These are phyloP conservation scores for Chimonanthus praecox DNA, from an alignment of 164 flowering plant genomes.

Conservation along the genomic window DNA sequence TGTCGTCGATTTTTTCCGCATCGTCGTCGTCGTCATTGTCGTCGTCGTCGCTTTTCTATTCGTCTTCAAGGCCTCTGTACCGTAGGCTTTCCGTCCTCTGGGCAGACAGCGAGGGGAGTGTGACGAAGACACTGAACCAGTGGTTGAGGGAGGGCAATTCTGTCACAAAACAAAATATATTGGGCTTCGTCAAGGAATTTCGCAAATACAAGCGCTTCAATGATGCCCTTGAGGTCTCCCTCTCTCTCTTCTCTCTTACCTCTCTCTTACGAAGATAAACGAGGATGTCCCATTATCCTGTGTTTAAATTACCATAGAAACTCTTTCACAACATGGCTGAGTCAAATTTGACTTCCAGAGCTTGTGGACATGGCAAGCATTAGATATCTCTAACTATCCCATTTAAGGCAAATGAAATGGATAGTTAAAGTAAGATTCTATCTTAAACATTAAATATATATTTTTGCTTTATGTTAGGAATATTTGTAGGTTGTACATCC, in stretches of 20 bases:
- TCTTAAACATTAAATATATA: too few species aligned
- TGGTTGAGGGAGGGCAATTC: conserved; percentile 35
- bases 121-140: conserved; percentile 28
- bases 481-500: too few species aligned
- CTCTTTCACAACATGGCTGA: too few species aligned
- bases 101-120: conserved; percentile 25
- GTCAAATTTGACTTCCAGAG: too few species aligned
- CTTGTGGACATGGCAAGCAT: too few species aligned
- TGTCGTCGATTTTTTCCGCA: background rate
- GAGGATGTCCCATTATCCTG: background rate
- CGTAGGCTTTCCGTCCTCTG: conserved; percentile 34
- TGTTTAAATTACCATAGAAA: background rate
- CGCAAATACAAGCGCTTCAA: conserved; percentile 35
- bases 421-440: too few species aligned
- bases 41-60: background rate
- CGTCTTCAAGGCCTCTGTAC: conserved; percentile 19
- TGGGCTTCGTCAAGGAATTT: conserved; percentile 36
- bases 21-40: background rate
- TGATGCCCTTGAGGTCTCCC: conserved; percentile 56
- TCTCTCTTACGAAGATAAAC: background rate
- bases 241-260: background rate
- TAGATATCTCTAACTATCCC: too few species aligned
- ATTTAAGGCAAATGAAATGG: too few species aligned
- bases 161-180: conserved; percentile 28
- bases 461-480: too few species aligned